Conservation (phyloP, 768 basidiomycete genomes). For the Phlebiopsis flavidoalba region DNA sequence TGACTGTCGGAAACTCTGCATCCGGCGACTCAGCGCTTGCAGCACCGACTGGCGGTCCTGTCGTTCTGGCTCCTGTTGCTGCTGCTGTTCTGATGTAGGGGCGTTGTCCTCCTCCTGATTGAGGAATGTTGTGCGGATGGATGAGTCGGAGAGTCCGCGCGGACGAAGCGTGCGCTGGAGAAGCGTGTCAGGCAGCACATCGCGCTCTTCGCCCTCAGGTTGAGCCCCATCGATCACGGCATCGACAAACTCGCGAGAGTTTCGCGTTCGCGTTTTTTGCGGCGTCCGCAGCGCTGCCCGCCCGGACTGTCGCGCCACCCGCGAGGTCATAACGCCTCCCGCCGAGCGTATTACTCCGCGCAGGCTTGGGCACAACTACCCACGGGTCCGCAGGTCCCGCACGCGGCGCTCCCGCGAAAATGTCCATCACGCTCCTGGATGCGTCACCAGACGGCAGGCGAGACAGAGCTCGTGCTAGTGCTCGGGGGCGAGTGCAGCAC, state of each 20-base stretch:
- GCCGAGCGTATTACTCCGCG: conserved; percentile 2
- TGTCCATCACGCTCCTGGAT: conserved; percentile 59
- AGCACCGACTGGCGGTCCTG: conserved; percentile 25
- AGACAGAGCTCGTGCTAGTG: conserved; percentile 7
- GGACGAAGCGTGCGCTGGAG: conserved; percentile 64
- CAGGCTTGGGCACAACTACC: conserved; percentile 53
- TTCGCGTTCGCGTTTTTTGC: conserved; percentile 16
- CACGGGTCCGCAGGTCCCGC: conserved; percentile 53
- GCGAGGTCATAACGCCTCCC: conserved; percentile 5
- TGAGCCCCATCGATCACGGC: conserved; percentile 64
- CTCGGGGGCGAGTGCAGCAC: not conserved
- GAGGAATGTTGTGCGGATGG: conserved; percentile 82
- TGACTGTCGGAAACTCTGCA: conserved; percentile 26
- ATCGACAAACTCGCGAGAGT: conserved; percentile 68
- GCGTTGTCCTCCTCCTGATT: conserved; percentile 32
- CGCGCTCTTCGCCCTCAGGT: conserved; percentile 35
- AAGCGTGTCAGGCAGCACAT: conserved; percentile 33
- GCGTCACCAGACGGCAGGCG: conserved; percentile 12
- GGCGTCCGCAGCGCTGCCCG: conserved; percentile 18
- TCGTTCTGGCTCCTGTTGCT: not conserved
- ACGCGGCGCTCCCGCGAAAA: conserved; percentile 87
- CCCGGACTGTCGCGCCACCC: conserved; percentile 18
- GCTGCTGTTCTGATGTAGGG: not conserved
- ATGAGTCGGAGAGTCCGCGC: conserved; percentile 87
- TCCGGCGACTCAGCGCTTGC: conserved; percentile 26